These are phyloP conservation scores for Acacia pycnantha DNA, from an alignment of 331 rosid species.

Conservation along the genomic window DNA sequence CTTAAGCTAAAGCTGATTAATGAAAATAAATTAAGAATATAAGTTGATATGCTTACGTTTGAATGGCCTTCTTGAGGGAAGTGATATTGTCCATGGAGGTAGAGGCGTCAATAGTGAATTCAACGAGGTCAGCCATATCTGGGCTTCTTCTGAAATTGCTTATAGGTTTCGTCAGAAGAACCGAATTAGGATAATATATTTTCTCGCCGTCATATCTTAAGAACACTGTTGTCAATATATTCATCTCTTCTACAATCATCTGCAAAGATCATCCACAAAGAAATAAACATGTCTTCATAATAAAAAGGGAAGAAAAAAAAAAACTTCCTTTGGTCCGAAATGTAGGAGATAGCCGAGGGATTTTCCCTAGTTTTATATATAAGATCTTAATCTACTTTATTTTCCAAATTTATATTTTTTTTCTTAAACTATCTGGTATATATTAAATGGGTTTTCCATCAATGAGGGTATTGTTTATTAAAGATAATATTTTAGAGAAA, in stretches of 20 bases:
- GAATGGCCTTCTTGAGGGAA: slow-evolving; percentile 54
- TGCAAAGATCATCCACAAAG: background rate
- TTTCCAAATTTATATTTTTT: too few relatives aligned
- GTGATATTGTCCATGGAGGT: slow-evolving; percentile 42
- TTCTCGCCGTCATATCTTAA: slow-evolving; percentile 58
- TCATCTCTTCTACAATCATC: slow-evolving; percentile 69
- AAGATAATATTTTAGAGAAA: too few relatives aligned
- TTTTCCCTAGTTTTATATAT: too few relatives aligned
- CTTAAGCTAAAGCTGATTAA: too few relatives aligned
- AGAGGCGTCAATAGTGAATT: slow-evolving; percentile 47
- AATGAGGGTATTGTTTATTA: too few relatives aligned
- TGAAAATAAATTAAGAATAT: background rate
- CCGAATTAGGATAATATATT: slow-evolving; percentile 57
- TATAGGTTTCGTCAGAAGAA: slow-evolving; percentile 56
- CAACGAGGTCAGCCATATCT: slow-evolving; percentile 46
- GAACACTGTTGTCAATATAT: slow-evolving; percentile 55
- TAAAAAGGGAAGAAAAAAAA: background rate
- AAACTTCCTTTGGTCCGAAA: background rate
- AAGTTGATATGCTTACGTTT: slow-evolving; percentile 35
- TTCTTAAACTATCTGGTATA: too few relatives aligned
- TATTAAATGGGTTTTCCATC: too few relatives aligned
- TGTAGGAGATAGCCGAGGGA: background rate
- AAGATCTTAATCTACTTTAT: too few relatives aligned
- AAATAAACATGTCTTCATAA: background rate
- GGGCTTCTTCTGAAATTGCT: slow-evolving; percentile 63